Base-by-base conservation (phyloP, 139 green algal genomes). In the Haematococcus lacustris region DNA sequence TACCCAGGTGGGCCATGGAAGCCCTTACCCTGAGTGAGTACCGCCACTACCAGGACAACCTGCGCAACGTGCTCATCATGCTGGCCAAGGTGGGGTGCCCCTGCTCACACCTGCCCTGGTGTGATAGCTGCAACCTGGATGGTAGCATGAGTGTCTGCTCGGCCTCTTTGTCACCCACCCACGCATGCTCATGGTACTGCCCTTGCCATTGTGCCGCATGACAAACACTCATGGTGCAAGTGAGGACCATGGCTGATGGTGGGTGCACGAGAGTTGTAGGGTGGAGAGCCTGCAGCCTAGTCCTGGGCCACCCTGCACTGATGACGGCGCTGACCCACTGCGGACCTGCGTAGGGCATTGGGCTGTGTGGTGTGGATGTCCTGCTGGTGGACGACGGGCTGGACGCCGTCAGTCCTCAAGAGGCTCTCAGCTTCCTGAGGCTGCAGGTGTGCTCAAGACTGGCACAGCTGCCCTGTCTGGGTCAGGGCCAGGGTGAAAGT, bases 1-100 rank as follows among this genome's bases (percentile, higher is more conserved):
- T n/a, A n/a, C n/a, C 26, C 73, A 78, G 75, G 62, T 82, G 77
- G 77, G 68, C 77, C 26, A 73, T 82, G 77, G 77, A 82, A 72
- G 37, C 64, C 0, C 17, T 83, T 4, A 73, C 73, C 43, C 73
- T 83, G 41, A 38, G 66, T 32, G 78, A 83, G 66, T 50, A 67
- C 26, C 34, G 28, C 1, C 35, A 83, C 73, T 83, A 80, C 65
- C 73, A 79, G 69, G 77, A 76, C 71, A 76, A 78, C 78, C 41
- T 71, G 43, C 78, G 78, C 74, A 84, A 84, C 67, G 40, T 50
- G 26, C 68, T 80, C 51, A 68, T 84, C 13, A 78, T 80, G 78
- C 51, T 80, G 38, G 59, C 61, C 40, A 73, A 70, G 63, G 63
- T 69, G 33, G 34, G 34, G 34, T 53, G 43, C 9, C 43, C 43